Base-by-base conservation (phyloP, 306 rosid genomes). In the Vachellia pachyceras region DNA sequence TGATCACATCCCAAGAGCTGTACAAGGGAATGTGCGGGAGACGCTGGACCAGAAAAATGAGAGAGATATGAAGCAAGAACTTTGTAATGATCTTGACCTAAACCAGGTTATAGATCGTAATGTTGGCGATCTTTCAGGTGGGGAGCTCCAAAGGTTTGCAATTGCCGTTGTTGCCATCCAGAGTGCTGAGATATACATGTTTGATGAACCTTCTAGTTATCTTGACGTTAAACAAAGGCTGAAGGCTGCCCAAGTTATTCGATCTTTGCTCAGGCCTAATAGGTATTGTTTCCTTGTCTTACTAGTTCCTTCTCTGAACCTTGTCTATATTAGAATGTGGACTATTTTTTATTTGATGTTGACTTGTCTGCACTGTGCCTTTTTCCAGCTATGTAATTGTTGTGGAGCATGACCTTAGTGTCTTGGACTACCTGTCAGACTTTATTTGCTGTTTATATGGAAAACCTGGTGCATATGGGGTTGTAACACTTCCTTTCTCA, bases 401-500 rank as follows among this genome's bases (percentile, higher is more conserved):
- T 55, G 99, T 96, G 71, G 99, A 96, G 97, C 99, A 96, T 47
- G 99, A 96, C 84, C 97, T 96, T 71, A 96, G 99, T 69, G 98
- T 96, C n/a, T 80, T 96, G 91, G 99, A 96, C 91, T 96, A 96
- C 85, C 88, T 96, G 72, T 96, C 99, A 10, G 99, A 96, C 87
- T 96, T 96, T 77, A 93, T 96, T 71, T 96, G 99, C 97, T 96
- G 99, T 85, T 82, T 96, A 77, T 96, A 93, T 80, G 99, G 99
- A 22, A 96, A 96, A 82, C 99, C 99, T 57, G 98, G 99, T 86
- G 98, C 97, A 49, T 96, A 93, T 86, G 99, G 99, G 81, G 99
- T 96, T 77, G 99, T 96, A 52, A 96, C 99, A 66, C 97, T 96
- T 82, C 99, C 99, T 61, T 96, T 96, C 92, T 96, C 99, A 18